Evolutionary conservation across 2,329 filamentous ascomycete genomes (phyloP), one percentile per base, ranked within the genome.

Genomic region (Neobulgaria alba): DNA sequence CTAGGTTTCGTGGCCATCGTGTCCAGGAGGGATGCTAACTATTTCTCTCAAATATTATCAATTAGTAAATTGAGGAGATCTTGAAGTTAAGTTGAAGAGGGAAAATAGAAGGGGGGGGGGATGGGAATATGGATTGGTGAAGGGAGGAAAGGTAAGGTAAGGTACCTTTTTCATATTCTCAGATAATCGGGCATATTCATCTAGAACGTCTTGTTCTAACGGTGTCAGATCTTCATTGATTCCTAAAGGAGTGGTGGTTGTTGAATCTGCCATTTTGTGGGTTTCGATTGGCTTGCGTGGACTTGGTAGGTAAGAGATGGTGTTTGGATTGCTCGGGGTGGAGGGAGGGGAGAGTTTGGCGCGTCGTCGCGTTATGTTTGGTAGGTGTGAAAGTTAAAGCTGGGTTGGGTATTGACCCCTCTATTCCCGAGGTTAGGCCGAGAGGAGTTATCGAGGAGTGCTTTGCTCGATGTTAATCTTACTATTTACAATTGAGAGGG

Each of bases 191-290:
- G 90, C 79, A 59, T 98, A 98, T 63, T 98, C 92, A 47, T 96
- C 88, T 1, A 98, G 71, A 1, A 98, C 83, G 60, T 96, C 87
- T 62, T 95, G 89, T 67, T 98, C 89, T 5, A 94, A 74, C 3
- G 87, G 82, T 1, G 81, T 74, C 47, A 95, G 69, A 55, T 81
- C 77, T 16, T 59, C 57, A 26, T 42, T 42, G 35, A 72, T 70
- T 9, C 14, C 18, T 10, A 14, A 23, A 5, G 35, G 35, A 14
- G 19, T 8, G 21, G 10, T 21, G 4, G 20, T 17, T 4, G 18
- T 37, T 47, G 14, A 39, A 30, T 33, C 51, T 46, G 26, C 53
- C 50, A 53, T 54, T 40, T 40, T n/a, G n/a, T n/a, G n/a, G n/a
- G n/a, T n/a, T 36, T 36, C 12, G 16, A 14, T 30, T 26, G 10